These are phyloP conservation scores for Gymnopilus junonius DNA, from an alignment of 768 basidiomycete genomes.

Conservation along the genomic window DNA sequence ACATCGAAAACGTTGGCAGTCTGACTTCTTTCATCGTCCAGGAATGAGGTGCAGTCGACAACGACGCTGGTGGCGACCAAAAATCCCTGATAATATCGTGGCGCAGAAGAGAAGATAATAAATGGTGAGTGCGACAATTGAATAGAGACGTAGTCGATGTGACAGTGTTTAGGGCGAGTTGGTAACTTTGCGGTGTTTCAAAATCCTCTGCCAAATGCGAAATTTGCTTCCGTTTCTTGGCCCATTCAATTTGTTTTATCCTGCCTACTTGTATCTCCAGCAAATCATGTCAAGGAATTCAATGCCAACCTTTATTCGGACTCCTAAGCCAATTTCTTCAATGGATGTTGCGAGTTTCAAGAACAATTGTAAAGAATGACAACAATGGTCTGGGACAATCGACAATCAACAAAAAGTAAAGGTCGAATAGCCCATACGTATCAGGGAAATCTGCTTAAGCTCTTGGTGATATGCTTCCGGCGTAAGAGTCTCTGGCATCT, in stretches of 20 bases:
- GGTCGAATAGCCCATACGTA: no score
- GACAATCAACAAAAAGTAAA: no score
- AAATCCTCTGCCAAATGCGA: neutral
- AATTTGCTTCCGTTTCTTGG: conserved; percentile 1
- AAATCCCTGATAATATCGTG: neutral
- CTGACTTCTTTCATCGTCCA: neutral
- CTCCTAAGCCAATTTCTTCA: no score
- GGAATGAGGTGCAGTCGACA: neutral
- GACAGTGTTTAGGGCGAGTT: neutral
- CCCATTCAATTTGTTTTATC: neutral
- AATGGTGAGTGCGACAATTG: neutral
- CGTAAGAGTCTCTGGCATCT: no score
- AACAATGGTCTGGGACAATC: no score
- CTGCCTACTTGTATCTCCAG: neutral
- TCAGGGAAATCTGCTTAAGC: no score
- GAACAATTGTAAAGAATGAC: neutral
- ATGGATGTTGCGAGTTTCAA: neutral
- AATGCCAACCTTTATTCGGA: neutral
- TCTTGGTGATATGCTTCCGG: no score
- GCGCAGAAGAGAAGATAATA: neutral
- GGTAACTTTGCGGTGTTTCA: neutral
- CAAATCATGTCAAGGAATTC: neutral
- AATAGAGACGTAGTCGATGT: neutral
- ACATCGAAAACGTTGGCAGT: neutral
- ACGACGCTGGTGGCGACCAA: neutral